phyloP scores from a whole-genome alignment of 306 rosid genomes.

The Lathyrus sativus region DNA sequence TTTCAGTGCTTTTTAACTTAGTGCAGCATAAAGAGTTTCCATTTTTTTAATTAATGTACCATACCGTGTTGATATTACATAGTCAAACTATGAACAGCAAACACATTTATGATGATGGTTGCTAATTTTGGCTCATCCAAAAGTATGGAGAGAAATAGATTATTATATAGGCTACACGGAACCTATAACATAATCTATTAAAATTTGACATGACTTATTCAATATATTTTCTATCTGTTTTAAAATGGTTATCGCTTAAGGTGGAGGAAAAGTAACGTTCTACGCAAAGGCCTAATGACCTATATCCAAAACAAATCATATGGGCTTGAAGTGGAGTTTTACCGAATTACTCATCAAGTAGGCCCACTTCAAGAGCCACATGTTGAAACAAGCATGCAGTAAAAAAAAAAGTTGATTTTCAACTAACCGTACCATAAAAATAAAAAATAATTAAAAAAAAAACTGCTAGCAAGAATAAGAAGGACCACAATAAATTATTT shows the following conservation, averaged over 20 bases:
- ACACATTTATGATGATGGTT: neutral
- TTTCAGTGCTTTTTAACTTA: constrained; percentile 26
- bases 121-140: too few relatives aligned
- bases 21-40: constrained; percentile 22
- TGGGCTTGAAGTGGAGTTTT: constrained; percentile 28
- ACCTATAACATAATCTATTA: too few relatives aligned
- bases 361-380: constrained; percentile 3
- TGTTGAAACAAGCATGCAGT: constrained; percentile 25
- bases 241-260: too few relatives aligned
- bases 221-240: too few relatives aligned
- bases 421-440: neutral
- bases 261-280: neutral
- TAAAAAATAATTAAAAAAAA: neutral
- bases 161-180: too few relatives aligned
- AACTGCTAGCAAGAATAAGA: neutral
- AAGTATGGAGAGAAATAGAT: too few relatives aligned
- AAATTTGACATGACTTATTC: too few relatives aligned
- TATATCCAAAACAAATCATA: constrained; percentile 10
- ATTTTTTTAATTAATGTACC: constrained; percentile 5
- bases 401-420: constrained; percentile 18
- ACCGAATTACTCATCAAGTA: neutral
- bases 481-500: constrained; percentile 25
- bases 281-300: neutral
- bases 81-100: constrained; percentile 31
- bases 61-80: constrained; percentile 9